phyloP scores from a whole-genome alignment of 1,139 yeast genomes.

The Lodderomyces oxycetoniae region DNA sequence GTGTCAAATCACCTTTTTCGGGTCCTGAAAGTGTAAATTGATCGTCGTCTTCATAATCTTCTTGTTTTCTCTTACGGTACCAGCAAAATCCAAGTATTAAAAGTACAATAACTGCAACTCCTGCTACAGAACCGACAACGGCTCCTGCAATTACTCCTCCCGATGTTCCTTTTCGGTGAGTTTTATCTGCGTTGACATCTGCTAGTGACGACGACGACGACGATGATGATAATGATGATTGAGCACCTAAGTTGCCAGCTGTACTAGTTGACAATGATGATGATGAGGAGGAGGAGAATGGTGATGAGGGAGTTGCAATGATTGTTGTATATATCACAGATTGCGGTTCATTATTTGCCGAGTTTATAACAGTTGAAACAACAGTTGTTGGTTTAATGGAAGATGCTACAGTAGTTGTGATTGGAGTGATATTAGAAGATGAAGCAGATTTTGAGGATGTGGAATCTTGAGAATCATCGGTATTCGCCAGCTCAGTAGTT shows the following conservation, averaged over 20 bases:
- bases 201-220: constrained; percentile 15
- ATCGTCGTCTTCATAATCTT: constrained; percentile 32
- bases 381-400: constrained; percentile 12
- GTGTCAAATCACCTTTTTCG: constrained; percentile 11
- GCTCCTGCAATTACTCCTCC: constrained; percentile 75
- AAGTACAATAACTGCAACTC: constrained; percentile 37
- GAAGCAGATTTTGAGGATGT: constrained; percentile 8
- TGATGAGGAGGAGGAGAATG: constrained; percentile 14
- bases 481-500: constrained; percentile 6
- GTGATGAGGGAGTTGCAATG: constrained; percentile 18
- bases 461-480: constrained; percentile 7
- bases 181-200: constrained; percentile 3
- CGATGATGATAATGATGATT: constrained; percentile 18
- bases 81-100: constrained; percentile 40
- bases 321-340: constrained; percentile 23
- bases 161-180: constrained; percentile 20
- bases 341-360: constrained; percentile 19
- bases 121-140: constrained; percentile 59
- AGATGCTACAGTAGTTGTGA: constrained; percentile 8
- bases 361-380: constrained; percentile 22
- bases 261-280: constrained; percentile 16
- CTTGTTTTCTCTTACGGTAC: constrained; percentile 24
- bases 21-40: constrained; percentile 37
- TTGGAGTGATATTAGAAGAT: constrained; percentile 6
- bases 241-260: constrained; percentile 6